Conservation (phyloP, 2,329 filamentous ascomycete genomes). For the Clonostachys byssicola region DNA sequence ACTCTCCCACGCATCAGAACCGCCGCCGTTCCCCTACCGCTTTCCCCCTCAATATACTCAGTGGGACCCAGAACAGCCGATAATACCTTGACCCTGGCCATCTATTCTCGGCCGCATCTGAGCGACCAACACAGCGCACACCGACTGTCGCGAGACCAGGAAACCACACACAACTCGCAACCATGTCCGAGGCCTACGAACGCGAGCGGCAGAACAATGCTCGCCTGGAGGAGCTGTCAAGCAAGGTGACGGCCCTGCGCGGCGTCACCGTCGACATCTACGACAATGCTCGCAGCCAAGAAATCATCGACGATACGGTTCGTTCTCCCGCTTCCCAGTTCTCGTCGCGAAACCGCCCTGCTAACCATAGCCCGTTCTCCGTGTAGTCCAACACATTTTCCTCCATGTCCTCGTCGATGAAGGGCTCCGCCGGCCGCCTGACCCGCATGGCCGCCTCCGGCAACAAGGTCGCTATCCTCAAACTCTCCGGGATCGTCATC, state of each 20-base stretch:
- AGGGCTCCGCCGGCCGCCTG: conserved; percentile 76
- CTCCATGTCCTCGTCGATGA: conserved; percentile 75
- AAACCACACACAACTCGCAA: conserved; percentile 1
- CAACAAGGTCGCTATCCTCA: conserved; percentile 87
- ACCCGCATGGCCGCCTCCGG: conserved; percentile 88
- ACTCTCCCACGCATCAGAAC: no score
- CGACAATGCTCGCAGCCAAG: conserved; percentile 86
- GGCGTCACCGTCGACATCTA: conserved; percentile 97
- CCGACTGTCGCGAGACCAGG: neutral
- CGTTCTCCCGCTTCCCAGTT: conserved; percentile 13
- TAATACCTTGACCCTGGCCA: neutral
- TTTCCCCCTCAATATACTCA: no score
- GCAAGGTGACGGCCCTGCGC: conserved; percentile 87
- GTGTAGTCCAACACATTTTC: conserved; percentile 85
- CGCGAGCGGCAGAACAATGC: conserved; percentile 90
- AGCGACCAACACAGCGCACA: neutral
- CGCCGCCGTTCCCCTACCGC: no score
- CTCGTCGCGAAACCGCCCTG: neutral
- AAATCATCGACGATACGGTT: conserved; percentile 84
- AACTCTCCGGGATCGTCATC: conserved; percentile 80
- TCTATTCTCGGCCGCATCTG: neutral
- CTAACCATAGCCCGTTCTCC: neutral
- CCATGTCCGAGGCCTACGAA: conserved; percentile 74
- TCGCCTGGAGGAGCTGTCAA: conserved; percentile 83
- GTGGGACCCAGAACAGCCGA: no score